These are phyloP conservation scores for Gyrodon lividus DNA, from an alignment of 768 basidiomycete species.

Conservation along the genomic window DNA sequence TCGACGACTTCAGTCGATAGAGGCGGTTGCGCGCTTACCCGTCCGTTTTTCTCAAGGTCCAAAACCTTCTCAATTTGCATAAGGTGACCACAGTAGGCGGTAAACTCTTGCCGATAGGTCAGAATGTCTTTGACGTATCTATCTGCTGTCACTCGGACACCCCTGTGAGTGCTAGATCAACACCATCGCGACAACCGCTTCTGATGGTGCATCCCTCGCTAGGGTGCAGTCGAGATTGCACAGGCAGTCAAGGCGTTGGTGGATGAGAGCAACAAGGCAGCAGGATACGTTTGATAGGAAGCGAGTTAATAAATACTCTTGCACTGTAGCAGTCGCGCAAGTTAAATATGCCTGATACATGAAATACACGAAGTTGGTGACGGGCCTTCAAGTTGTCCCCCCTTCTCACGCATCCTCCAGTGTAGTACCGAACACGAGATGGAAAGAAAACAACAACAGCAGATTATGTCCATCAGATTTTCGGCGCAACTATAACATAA, in stretches of 20 bases:
- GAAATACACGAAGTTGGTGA: no score
- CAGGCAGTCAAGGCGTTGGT: constrained; percentile 52
- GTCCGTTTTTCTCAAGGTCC: constrained; percentile 34
- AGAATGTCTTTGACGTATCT: constrained; percentile 48
- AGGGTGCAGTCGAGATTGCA: constrained; percentile 57
- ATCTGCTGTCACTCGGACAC: constrained; percentile 70
- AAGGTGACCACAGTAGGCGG: constrained; percentile 49
- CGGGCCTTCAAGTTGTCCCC: no score
- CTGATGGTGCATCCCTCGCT: neutral
- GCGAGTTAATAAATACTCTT: no score
- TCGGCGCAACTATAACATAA: no score
- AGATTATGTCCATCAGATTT: no score
- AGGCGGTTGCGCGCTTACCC: neutral
- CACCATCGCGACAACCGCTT: neutral
- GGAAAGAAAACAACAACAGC: neutral
- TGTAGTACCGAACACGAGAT: no score
- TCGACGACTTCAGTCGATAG: neutral
- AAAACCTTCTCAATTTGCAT: constrained; percentile 41
- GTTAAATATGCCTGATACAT: no score
- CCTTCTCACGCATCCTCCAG: no score
- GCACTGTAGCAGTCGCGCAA: no score
- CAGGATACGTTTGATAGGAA: constrained; percentile 26
- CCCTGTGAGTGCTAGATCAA: constrained; percentile 41
- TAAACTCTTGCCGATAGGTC: constrained; percentile 41
- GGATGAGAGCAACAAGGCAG: constrained; percentile 47